Evolutionary conservation across 352 stramenopile genomes (phyloP).

Genomic region (Globisporangium okanoganense): DNA sequence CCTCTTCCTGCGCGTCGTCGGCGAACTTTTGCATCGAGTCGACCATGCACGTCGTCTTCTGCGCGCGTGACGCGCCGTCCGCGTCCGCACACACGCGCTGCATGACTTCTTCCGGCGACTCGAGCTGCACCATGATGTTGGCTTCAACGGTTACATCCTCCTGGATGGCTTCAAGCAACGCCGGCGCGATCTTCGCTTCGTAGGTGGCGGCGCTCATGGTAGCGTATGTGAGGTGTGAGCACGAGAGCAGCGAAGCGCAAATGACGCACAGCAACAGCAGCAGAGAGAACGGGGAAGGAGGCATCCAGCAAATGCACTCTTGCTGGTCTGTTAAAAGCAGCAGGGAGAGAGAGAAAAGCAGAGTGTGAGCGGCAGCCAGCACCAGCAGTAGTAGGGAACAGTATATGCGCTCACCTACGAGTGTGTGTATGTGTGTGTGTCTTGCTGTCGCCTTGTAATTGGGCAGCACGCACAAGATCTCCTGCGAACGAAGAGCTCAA

Average conservation of each 20-base stretch:
- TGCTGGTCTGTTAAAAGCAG: neutral
- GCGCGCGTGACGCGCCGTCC: constrained; percentile 18
- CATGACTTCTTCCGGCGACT: constrained; percentile 30
- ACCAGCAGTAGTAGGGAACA: neutral
- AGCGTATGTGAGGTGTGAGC: neutral
- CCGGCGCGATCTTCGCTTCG: constrained; percentile 33
- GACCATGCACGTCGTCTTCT: constrained; percentile 43
- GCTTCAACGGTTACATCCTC: constrained; percentile 18
- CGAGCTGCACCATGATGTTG: constrained; percentile 56
- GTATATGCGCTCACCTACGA: neutral
- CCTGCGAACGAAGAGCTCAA: neutral
- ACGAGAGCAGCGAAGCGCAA: constrained; percentile 7
- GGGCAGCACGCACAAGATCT: neutral
- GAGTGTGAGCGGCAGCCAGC: neutral
- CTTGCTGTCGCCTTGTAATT: neutral
- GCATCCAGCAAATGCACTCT: constrained; percentile 1
- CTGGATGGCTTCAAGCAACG: constrained; percentile 31
- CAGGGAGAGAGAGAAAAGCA: neutral
- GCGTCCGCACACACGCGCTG: constrained; percentile 28
- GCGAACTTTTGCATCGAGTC: constrained; percentile 50
- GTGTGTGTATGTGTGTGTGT: neutral
- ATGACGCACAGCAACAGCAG: constrained; percentile 5
- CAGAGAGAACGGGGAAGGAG: neutral
- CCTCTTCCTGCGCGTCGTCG: constrained; percentile 33
- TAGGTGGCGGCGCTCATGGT: constrained; percentile 3